Evolutionary conservation across 176 grass and related monocot genomes (phyloP).

Genomic region (Chloris gayana): DNA sequence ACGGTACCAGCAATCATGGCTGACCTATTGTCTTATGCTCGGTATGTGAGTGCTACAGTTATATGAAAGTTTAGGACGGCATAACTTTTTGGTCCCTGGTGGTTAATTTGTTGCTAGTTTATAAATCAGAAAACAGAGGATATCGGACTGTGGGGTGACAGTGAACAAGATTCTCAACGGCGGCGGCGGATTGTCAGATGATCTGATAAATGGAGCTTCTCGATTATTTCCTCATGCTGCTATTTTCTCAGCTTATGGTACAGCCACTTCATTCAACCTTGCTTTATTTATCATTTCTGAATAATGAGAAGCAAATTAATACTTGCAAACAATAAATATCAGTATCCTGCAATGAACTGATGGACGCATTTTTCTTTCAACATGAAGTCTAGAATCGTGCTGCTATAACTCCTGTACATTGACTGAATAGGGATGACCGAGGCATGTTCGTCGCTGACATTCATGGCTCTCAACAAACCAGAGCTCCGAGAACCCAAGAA

Average conservation of each 20-base stretch:
- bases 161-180: slow-evolving; percentile 88
- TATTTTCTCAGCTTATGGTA: slow-evolving; percentile 90
- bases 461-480: slow-evolving; percentile 57
- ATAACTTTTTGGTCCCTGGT: background rate
- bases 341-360: too few species aligned
- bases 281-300: background rate
- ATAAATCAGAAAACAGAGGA: slow-evolving; percentile 50
- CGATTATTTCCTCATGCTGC: slow-evolving; percentile 61
- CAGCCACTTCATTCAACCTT: background rate
- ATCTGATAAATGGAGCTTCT: slow-evolving; percentile 52
- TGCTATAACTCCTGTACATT: background rate
- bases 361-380: background rate
- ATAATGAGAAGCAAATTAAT: background rate
- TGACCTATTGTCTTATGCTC: slow-evolving; percentile 65
- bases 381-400: background rate
- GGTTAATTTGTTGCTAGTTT: slow-evolving; percentile 2
- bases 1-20: slow-evolving; percentile 87
- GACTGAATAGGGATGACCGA: slow-evolving; percentile 88
- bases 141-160: slow-evolving; percentile 18
- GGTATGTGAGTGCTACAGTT: slow-evolving; percentile 31
- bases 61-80: background rate
- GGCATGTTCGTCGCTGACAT: slow-evolving; percentile 84
- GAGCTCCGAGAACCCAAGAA: slow-evolving; percentile 29
- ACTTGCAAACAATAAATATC: too few species aligned
- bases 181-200: slow-evolving; percentile 57